These are phyloP conservation scores for Phytophthora macrochlamydospora DNA, from an alignment of 352 stramenopile genomes.

Conservation along the genomic window DNA sequence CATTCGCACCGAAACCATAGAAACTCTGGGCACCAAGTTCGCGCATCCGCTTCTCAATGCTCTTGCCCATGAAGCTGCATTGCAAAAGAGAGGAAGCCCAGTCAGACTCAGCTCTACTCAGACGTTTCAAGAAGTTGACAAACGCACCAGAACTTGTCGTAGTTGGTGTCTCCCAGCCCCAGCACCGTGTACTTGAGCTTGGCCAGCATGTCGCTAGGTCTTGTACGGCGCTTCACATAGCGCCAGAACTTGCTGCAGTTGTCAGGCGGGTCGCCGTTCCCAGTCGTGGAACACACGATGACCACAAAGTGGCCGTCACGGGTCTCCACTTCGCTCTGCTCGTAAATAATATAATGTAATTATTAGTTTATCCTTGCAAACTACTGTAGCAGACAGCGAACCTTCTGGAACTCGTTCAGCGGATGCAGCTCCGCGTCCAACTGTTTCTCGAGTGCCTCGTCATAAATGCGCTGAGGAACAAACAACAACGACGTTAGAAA, in stretches of 20 bases:
- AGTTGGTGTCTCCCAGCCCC: slow-evolving; percentile 96
- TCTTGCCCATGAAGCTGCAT: slow-evolving; percentile 83
- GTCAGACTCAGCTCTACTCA: too few relatives aligned
- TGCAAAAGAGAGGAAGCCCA: too few relatives aligned
- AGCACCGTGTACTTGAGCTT: slow-evolving; percentile 89
- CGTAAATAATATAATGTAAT: neutral
- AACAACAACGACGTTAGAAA: too few relatives aligned
- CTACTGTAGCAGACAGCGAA: slow-evolving; percentile 21
- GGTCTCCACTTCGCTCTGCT: slow-evolving; percentile 48
- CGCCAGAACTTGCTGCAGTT: slow-evolving; percentile 94
- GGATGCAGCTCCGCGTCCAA: slow-evolving; percentile 55
- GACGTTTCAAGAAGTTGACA: too few relatives aligned
- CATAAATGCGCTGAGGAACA: slow-evolving; percentile 57
- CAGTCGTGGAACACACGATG: slow-evolving; percentile 94
- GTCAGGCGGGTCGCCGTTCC: slow-evolving; percentile 95
- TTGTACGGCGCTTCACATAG: slow-evolving; percentile 89
- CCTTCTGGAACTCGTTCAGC: slow-evolving; percentile 77
- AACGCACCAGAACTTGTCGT: slow-evolving; percentile 94
- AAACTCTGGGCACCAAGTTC: slow-evolving; percentile 89
- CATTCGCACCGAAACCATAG: slow-evolving; percentile 57
- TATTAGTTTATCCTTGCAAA: neutral
- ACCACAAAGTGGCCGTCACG: slow-evolving; percentile 64
- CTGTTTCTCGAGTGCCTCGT: slow-evolving; percentile 62
- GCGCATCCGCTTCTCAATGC: slow-evolving; percentile 88
- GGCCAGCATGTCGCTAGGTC: slow-evolving; percentile 75